Base-by-base conservation (phyloP, 2,329 filamentous ascomycete genomes). In the Cercospora sesami region DNA sequence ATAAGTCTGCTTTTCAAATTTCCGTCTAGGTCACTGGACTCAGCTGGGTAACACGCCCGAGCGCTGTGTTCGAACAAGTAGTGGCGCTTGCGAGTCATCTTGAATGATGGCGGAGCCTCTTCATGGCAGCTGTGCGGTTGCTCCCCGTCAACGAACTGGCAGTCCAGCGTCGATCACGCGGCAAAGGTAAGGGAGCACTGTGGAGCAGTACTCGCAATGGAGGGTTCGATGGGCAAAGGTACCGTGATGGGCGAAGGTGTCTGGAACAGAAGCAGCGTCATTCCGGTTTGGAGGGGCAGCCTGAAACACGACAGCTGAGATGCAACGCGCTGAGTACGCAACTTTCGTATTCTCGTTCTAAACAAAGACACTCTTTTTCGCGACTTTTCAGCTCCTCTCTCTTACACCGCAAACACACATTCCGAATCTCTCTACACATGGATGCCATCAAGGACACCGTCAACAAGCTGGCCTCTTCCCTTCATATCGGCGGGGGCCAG, bases 401-500 rank as follows among this genome's bases (percentile, higher is more conserved):
- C 9, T 42, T 9, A 14, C 33, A 9, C 16, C 21, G 39, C 58
- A 60, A 16, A 21, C 18, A 33, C 16, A 60, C 14, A 8, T 30
- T 12, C 14, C 9, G 16, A 4, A 55, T 16, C 10, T 7, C 10
- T 7, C 4, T 45, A 10, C 21, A 28, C 64, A 73, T 73, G 71
- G 69, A 73, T 58, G 67, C 71, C 36, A 55, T 73, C 66, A 73
- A 71, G 57, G 68, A 68, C n/a, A 63, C 70, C 26, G 64, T 69
- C 66, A 70, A 69, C 68, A 71, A 73, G 61, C 64, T 68, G 33
- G 69, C 69, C 21, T 68, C 69, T 21, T 67, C 69, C n/a, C 68
- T 73, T 45, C 64, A 73, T 45, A 53, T 73, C n/a, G 69, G 71
- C 36, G 70, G 66, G 68, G 69, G 75, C 60, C 70, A 76, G 26